Conservation (phyloP, 139 green algal genomes). For the Diplosphaera chodatii region DNA sequence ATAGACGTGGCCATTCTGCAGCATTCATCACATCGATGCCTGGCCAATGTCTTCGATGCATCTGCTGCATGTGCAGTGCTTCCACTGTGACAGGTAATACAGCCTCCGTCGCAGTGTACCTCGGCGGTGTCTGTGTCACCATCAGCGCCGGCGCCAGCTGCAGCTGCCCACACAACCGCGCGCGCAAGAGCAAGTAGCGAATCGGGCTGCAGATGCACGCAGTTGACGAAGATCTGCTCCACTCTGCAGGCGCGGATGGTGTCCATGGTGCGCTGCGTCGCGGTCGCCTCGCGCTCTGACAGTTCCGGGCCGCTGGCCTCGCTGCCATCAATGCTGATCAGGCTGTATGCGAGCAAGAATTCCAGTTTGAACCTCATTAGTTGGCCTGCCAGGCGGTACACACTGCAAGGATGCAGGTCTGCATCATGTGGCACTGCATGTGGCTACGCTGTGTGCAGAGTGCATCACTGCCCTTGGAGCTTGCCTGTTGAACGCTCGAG, state of each 20-base stretch:
- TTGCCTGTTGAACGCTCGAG: slow-evolving; percentile 19
- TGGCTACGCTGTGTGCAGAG: too few relatives aligned
- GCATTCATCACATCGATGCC: background rate
- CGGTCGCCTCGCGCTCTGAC: slow-evolving; percentile 26
- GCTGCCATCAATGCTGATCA: slow-evolving; percentile 43
- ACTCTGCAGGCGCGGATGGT: slow-evolving; percentile 63
- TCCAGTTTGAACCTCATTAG: too few relatives aligned
- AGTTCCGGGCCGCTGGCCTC: slow-evolving; percentile 20
- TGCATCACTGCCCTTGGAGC: too few relatives aligned
- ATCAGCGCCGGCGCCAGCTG: slow-evolving; percentile 27
- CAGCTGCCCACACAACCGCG: slow-evolving; percentile 67
- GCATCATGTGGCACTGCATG: too few relatives aligned
- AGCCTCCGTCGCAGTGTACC: too few relatives aligned
- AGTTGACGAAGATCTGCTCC: slow-evolving; percentile 83
- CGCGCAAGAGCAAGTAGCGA: slow-evolving; percentile 70
- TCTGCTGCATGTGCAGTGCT: too few relatives aligned
- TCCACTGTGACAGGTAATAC: too few relatives aligned
- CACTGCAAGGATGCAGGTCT: too few relatives aligned
- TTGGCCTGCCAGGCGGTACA: too few relatives aligned
- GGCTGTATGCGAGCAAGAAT: slow-evolving; percentile 2
- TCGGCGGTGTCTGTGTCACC: slow-evolving; percentile 52
- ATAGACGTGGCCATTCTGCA: background rate
- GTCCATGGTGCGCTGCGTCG: slow-evolving; percentile 26
- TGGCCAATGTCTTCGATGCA: too few relatives aligned
- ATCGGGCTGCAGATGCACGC: slow-evolving; percentile 78